Percentiles rank a stretch among this genome's conserved stretches.
Evolutionary conservation across 805 yeast species (phyloP).

Genomic region (Debaryomyces tyrocola): DNA sequence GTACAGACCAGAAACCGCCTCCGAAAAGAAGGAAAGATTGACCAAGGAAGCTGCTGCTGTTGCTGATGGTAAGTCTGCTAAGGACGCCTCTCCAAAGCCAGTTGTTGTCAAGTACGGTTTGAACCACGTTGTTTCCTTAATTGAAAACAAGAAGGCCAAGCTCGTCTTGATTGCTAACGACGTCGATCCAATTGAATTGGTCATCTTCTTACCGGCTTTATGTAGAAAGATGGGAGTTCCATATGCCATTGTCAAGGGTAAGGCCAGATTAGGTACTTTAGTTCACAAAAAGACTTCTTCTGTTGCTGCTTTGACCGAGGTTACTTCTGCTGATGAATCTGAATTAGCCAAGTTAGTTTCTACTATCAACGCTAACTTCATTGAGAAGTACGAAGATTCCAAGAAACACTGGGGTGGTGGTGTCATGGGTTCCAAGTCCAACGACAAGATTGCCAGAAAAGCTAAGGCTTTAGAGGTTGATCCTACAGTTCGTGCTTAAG

Average conservation of each 20-base stretch:
- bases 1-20: conserved; percentile 96
- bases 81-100: conserved; percentile 96
- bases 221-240: conserved; percentile 99
- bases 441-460: conserved; percentile 77
- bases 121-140: conserved; percentile 95
- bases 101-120: conserved; percentile 96
- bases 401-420: conserved; percentile 99
- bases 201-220: conserved; percentile 95
- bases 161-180: conserved; percentile 97
- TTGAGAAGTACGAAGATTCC: conserved; percentile 89
- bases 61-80: conserved; percentile 96
- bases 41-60: conserved; percentile 98
- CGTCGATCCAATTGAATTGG: conserved; percentile 98
- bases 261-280: conserved; percentile 49
- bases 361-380: conserved; percentile 89
- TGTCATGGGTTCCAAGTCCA: conserved; percentile 92
- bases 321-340: conserved; percentile 90
- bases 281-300: conserved; percentile 98
- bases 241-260: conserved; percentile 46
- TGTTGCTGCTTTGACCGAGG: conserved; percentile 96
- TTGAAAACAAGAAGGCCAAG: conserved; percentile 98
- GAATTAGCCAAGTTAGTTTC: conserved; percentile 90
- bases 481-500: conserved; percentile 6
- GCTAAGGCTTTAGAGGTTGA: conserved; percentile 53
- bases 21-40: conserved; percentile 98